Base-by-base conservation (phyloP, 176 grass and related monocot species). In the Aegilops speltoides region DNA sequence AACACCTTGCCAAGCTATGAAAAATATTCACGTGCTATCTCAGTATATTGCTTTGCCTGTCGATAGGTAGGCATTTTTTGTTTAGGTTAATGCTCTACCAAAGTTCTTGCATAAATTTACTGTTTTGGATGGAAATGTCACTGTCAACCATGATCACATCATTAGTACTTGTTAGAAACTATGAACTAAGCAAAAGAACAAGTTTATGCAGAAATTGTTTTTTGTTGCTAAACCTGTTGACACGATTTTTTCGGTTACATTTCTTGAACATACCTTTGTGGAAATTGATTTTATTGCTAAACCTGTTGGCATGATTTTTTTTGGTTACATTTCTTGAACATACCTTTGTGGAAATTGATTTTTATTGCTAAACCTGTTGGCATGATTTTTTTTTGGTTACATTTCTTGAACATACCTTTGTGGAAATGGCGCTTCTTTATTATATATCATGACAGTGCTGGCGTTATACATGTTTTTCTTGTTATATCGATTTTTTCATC, bases 391-490 rank as follows among this genome's bases (percentile, higher is more conserved):
- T 46, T 31, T 34, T 83, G 7, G 23, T 65, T 64, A 28, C 20
- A 20, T 36, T 52, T 66, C 69, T 77, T 23, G 29, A 82, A 59
- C 15, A 68, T 68, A 11, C 15, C 26, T 71, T 65, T 52, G 71
- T 63, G 38, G 38, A 41, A 41, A 41, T 41, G 38, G 10, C 10
- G 10, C 41, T 43, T 43, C 10, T 43, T 43, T 43, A 43, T 43
- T 43, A 54, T 83, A 45, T 73, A 80, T 32, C 64, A 76, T 74
- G 83, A 63, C 17, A 84, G 69, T 77, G 37, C 31, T 19, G 64
- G 76, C 31, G 70, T 33, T 29, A 23, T 60, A 13, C 76, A 34
- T 83, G 15, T 71, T 62, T 46, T 33, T 46, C 41, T 83, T 16
- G 32, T 57, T 87, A 9, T 41, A 25, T 48, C 67, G 22, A 75